Percentiles rank a stretch among this genome's conserved stretches.
These are phyloP conservation scores for Globisporangium nunn DNA, from an alignment of 352 stramenopile genomes.

Conservation along the genomic window DNA sequence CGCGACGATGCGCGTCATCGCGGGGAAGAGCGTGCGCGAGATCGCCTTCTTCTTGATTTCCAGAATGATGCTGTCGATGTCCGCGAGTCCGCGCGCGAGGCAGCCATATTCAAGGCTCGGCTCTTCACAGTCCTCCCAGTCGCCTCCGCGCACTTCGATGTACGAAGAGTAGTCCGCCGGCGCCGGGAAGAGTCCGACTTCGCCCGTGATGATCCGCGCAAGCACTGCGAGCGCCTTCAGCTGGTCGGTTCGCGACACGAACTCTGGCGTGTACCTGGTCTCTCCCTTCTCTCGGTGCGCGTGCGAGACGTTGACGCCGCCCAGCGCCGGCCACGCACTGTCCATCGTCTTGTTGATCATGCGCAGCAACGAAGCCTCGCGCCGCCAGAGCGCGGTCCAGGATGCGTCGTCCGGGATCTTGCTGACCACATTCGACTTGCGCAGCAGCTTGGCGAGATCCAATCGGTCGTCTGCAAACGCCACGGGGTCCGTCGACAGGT, in stretches of 20 bases:
- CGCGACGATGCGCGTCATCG: constrained; percentile 41
- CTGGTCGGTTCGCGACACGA: constrained; percentile 31
- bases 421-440: constrained; percentile 20
- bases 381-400: constrained; percentile 44
- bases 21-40: constrained; percentile 31
- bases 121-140: constrained; percentile 35
- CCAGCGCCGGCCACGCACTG: constrained; percentile 35
- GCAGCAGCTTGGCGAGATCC: constrained; percentile 34
- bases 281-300: constrained; percentile 33
- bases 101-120: constrained; percentile 49
- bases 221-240: constrained; percentile 31
- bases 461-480: constrained; percentile 51
- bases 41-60: constrained; percentile 31
- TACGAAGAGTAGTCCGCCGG: constrained; percentile 42
- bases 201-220: constrained; percentile 29
- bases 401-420: constrained; percentile 51
- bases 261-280: constrained; percentile 21
- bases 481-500: constrained; percentile 51
- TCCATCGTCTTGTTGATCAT: constrained; percentile 36
- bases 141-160: constrained; percentile 30
- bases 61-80: constrained; percentile 38
- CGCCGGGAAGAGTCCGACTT: constrained; percentile 44
- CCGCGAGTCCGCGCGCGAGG: constrained; percentile 38
- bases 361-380: constrained; percentile 30
- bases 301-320: constrained; percentile 53